Conservation (phyloP, 2,329 filamentous ascomycete species). For the Hymenoscyphus albidus region DNA sequence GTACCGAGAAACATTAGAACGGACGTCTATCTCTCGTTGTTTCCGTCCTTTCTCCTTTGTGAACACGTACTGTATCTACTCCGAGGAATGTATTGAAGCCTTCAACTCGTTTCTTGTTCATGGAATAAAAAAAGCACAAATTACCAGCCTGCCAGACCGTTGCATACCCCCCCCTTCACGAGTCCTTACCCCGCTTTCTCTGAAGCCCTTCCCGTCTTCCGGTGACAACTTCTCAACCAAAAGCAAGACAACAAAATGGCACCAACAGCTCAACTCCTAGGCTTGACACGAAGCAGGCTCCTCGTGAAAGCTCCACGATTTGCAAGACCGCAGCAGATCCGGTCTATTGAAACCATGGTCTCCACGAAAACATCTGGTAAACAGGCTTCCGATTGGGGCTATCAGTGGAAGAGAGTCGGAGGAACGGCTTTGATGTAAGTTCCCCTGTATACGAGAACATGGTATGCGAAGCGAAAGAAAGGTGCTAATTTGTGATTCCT, state of each 20-base stretch:
- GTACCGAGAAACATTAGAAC: not conserved
- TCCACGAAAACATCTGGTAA: constrained; percentile 7
- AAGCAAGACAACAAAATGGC: not conserved
- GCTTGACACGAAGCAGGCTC: constrained; percentile 18
- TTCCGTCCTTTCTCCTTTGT: not conserved
- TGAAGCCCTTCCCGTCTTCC: not conserved
- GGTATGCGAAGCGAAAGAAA: not conserved
- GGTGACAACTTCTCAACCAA: not conserved
- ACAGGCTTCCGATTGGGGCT: constrained; percentile 19
- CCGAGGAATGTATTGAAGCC: not conserved
- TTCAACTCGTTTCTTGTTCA: not conserved
- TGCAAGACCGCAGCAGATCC: constrained; percentile 1
- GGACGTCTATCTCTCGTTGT: not conserved
- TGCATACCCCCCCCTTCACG: not conserved
- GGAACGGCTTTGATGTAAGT: constrained; percentile 26
- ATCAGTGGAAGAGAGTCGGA: constrained; percentile 22
- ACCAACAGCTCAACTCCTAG: constrained; percentile 9
- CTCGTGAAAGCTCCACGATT: constrained; percentile 9
- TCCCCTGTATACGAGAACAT: not conserved
- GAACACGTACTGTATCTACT: not conserved
- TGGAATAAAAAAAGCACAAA: not conserved
- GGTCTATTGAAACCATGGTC: constrained; percentile 9
- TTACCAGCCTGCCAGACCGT: not conserved
- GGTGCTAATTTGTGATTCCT: not conserved
- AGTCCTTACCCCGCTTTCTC: constrained; percentile 4